A percentile compares a stretch with the other conserved stretches of the same genome.
These are phyloP conservation scores for Dillenia turbinata DNA, from an alignment of 164 flowering plant species.

Conservation along the genomic window DNA sequence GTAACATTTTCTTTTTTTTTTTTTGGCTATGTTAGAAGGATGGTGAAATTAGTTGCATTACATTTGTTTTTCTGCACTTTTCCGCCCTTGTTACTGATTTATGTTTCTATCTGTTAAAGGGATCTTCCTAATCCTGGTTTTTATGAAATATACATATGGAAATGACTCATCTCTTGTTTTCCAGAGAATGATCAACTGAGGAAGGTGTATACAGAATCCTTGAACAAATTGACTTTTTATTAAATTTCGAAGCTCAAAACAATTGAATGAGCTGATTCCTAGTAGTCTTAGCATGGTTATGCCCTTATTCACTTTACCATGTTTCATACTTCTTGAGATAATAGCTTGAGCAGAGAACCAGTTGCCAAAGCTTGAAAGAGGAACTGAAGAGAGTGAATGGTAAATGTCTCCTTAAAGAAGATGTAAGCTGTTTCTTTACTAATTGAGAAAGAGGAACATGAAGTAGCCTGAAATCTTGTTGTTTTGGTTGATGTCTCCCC, in stretches of 20 bases:
- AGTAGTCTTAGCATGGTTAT: too few species aligned
- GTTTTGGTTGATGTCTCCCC: not conserved
- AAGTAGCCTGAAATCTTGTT: not conserved
- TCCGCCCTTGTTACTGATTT: too few species aligned
- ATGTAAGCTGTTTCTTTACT: constrained; percentile 25
- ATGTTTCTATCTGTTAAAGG: too few species aligned
- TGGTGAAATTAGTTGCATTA: too few species aligned
- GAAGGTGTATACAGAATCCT: constrained; percentile 34
- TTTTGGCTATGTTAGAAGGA: too few species aligned
- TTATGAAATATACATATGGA: too few species aligned
- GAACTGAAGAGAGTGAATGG: constrained; percentile 39
- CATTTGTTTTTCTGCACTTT: too few species aligned
- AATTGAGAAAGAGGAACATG: not conserved
- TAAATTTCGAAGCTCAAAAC: too few species aligned
- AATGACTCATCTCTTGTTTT: not conserved
- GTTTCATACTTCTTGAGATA: not conserved
- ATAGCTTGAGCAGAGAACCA: constrained; percentile 42
- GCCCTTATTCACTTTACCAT: not conserved
- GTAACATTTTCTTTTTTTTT: too few species aligned
- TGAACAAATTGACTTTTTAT: constrained; percentile 30
- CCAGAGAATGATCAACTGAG: constrained; percentile 56
- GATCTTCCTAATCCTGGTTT: not conserved
- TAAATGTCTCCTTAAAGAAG: constrained; percentile 29
- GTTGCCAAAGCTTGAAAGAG: constrained; percentile 39
- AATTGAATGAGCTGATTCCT: not conserved